phyloP scores from a whole-genome alignment of 345 rosid genomes.

The Atalantia buxifolia region DNA sequence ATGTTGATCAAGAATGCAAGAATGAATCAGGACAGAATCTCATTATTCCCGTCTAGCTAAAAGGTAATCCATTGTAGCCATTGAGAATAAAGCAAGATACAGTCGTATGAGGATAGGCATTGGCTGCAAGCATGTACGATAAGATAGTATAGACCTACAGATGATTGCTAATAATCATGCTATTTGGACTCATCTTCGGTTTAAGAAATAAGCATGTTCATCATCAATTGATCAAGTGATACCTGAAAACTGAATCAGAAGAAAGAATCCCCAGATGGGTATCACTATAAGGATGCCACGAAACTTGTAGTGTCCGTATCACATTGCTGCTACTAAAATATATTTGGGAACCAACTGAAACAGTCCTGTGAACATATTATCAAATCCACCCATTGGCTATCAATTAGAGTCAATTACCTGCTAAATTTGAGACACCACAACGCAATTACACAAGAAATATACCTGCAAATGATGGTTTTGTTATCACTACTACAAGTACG shows the following conservation, averaged over 20 bases:
- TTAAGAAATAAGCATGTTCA: background rate
- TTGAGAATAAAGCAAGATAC: background rate
- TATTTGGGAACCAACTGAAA: slow-evolving; percentile 64
- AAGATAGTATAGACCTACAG: background rate
- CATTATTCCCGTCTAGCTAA: background rate
- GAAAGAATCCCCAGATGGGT: slow-evolving; percentile 86
- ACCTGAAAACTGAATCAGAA: slow-evolving; percentile 98
- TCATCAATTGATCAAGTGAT: background rate
- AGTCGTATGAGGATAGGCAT: background rate
- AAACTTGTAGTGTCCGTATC: slow-evolving; percentile 55
- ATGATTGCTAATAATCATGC: background rate
- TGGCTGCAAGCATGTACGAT: background rate
- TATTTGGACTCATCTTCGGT: background rate
- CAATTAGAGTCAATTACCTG: background rate
- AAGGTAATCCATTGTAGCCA: background rate
- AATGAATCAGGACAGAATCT: background rate
- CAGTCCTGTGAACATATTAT: slow-evolving; percentile 50
- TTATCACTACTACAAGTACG: slow-evolving; percentile 46
- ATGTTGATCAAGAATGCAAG: background rate
- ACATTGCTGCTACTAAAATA: slow-evolving; percentile 53
- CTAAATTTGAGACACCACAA: background rate
- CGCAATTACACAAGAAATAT: background rate
- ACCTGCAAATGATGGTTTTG: slow-evolving; percentile 76
- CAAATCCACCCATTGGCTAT: background rate
- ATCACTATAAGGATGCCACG: slow-evolving; percentile 87